Evolutionary conservation across 495 filamentous ascomycete species (phyloP).

Genomic region (Penicillium arizonense): DNA sequence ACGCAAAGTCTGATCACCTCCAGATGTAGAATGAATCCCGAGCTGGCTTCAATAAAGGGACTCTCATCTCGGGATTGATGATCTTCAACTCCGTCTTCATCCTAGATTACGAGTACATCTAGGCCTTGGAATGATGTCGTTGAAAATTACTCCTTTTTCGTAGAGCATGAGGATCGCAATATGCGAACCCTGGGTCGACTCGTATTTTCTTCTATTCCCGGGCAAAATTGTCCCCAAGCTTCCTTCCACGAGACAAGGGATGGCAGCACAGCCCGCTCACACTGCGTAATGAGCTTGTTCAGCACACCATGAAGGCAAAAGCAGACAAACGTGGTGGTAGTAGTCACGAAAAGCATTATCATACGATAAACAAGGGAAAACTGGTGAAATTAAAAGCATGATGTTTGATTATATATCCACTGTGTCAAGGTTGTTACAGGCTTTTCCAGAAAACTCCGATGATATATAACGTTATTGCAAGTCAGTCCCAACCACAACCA

Average conservation of each 20-base stretch:
- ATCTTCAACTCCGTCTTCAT: background rate
- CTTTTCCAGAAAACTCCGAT: no score
- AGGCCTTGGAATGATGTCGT: background rate
- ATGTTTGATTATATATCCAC: no score
- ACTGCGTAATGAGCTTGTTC: no score
- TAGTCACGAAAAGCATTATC: no score
- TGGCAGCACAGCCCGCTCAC: background rate
- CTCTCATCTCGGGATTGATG: background rate
- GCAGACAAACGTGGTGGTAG: no score
- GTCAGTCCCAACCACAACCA: no score
- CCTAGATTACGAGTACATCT: background rate
- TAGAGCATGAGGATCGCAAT: slow-evolving; percentile 3
- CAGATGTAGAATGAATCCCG: background rate
- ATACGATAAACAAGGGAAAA: no score
- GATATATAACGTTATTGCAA: no score
- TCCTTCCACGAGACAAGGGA: background rate
- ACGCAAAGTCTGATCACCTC: background rate
- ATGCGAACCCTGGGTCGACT: background rate
- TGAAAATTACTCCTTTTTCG: background rate
- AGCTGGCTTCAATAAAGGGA: background rate
- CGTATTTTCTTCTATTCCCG: background rate
- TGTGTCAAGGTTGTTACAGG: no score
- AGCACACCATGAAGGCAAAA: no score
- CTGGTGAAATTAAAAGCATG: no score
- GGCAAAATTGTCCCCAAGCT: background rate